A percentile compares a stretch with the other conserved stretches of the same genome.
Evolutionary conservation across 2,329 filamentous ascomycete species (phyloP).

Genomic region (Zarea fungicola): DNA sequence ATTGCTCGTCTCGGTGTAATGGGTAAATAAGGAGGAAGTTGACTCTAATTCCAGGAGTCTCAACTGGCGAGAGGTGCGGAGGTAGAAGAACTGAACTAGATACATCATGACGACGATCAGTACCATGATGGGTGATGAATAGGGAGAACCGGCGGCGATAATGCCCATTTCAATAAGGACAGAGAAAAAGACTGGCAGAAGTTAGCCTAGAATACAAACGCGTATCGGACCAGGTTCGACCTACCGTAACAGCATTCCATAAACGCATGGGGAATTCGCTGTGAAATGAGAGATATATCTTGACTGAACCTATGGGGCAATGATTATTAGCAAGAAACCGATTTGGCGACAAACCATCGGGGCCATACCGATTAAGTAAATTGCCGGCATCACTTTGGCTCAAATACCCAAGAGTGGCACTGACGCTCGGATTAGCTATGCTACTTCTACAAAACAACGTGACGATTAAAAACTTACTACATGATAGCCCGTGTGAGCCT

Average conservation of each 20-base stretch:
- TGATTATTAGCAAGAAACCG: not conserved
- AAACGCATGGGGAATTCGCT: not conserved
- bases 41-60: conserved; percentile 49
- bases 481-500: not conserved
- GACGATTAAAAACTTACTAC: not conserved
- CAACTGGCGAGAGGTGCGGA: conserved; percentile 50
- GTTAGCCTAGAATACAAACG: not conserved
- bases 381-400: not conserved
- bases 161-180: conserved; percentile 37
- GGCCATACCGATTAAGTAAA: not conserved
- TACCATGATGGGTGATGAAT: conserved; percentile 39
- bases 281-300: conserved; percentile 2
- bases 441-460: not conserved
- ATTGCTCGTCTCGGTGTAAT: conserved; percentile 30
- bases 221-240: not conserved
- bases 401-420: not conserved
- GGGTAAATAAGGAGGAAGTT: conserved; percentile 38
- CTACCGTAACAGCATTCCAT: not conserved
- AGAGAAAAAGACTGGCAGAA: conserved; percentile 31
- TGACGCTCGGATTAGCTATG: not conserved
- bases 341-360: not conserved
- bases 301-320: conserved; percentile 1
- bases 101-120: conserved; percentile 18
- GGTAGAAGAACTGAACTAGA: conserved; percentile 20
- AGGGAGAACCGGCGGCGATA: conserved; percentile 38